Percentiles rank a stretch among this genome's conserved stretches.
These are phyloP conservation scores for Sanghuangporus weigelae DNA, from an alignment of 1,284 basidiomycete species.

Conservation along the genomic window DNA sequence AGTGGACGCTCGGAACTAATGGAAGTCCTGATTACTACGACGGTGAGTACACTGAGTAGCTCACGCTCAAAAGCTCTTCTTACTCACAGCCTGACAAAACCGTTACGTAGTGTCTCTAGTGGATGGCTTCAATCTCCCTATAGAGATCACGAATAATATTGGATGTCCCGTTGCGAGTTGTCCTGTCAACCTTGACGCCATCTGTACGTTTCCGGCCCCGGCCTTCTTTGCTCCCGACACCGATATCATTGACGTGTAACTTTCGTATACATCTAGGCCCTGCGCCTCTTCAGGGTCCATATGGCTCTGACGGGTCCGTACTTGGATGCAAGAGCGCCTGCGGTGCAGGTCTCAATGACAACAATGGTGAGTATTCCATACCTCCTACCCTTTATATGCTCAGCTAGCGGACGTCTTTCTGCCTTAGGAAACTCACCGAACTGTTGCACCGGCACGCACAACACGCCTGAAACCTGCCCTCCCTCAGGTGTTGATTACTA, in stretches of 20 bases:
- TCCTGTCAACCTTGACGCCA: slow-evolving; percentile 46
- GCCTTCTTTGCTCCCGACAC: neutral
- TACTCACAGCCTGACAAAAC: slow-evolving; percentile 21
- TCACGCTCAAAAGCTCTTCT: slow-evolving; percentile 19
- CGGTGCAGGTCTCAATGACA: slow-evolving; percentile 42
- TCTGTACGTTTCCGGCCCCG: slow-evolving; percentile 32
- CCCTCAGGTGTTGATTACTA: slow-evolving; percentile 45
- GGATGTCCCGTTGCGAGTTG: slow-evolving; percentile 47
- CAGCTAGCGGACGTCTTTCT: neutral
- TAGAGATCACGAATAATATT: slow-evolving; percentile 44
- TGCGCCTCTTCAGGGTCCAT: slow-evolving; percentile 43
- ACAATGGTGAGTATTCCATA: slow-evolving; percentile 29
- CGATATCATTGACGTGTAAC: neutral
- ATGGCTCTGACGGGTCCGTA: slow-evolving; percentile 42
- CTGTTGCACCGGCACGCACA: slow-evolving; percentile 49
- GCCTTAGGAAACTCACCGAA: slow-evolving; percentile 32
- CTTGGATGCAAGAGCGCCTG: slow-evolving; percentile 58
- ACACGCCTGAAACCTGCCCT: slow-evolving; percentile 46
- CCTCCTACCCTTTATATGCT: slow-evolving; percentile 1
- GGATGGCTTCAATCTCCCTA: slow-evolving; percentile 56
- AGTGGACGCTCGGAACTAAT: slow-evolving; percentile 43
- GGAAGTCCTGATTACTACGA: slow-evolving; percentile 42
- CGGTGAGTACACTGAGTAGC: slow-evolving; percentile 26
- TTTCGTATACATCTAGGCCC: slow-evolving; percentile 36
- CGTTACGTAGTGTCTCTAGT: slow-evolving; percentile 40